Conservation (phyloP, 495 filamentous ascomycete species). For the Glarea lozoyensis region DNA sequence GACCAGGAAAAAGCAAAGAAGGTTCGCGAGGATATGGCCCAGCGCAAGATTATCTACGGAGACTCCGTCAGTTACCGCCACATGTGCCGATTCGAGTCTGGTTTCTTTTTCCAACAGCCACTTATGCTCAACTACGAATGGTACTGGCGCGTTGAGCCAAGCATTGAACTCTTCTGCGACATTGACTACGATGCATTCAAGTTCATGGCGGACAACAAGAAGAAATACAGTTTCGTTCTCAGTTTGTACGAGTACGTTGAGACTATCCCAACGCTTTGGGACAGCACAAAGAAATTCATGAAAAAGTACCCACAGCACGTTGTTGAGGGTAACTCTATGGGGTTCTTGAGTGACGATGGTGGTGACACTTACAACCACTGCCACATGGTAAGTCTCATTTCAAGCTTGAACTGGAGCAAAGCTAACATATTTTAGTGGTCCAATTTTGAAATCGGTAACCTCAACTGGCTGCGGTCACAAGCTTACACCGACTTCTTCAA, state of each 20-base stretch:
- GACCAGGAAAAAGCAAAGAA: constrained; percentile 76
- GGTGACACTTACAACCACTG: constrained; percentile 92
- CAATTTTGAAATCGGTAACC: constrained; percentile 82
- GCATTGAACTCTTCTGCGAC: constrained; percentile 82
- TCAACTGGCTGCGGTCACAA: constrained; percentile 75
- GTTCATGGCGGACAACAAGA: constrained; percentile 78
- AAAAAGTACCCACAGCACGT: constrained; percentile 82
- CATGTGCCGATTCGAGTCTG: constrained; percentile 91
- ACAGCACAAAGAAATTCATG: constrained; percentile 86
- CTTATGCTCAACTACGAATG: constrained; percentile 80
- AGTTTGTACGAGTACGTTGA: constrained; percentile 92
- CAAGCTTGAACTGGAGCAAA: background rate
- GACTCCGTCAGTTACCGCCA: constrained; percentile 87
- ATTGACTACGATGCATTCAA: constrained; percentile 77
- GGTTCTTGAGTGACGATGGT: constrained; percentile 81
- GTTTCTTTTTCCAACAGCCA: constrained; percentile 84
- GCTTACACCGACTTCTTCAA: constrained; percentile 76
- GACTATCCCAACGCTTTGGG: constrained; percentile 94
- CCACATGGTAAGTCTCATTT: constrained; percentile 67
- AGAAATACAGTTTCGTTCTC: constrained; percentile 85
- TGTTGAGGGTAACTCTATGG: constrained; percentile 74
- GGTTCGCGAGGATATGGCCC: constrained; percentile 75
- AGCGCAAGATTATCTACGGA: constrained; percentile 87
- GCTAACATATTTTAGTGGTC: constrained; percentile 54
- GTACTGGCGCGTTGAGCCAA: constrained; percentile 90